Percentiles rank a stretch among this genome's conserved stretches.
Evolutionary conservation across 2,329 filamentous ascomycete species (phyloP).

Genomic region (Bipolaris cookei): DNA sequence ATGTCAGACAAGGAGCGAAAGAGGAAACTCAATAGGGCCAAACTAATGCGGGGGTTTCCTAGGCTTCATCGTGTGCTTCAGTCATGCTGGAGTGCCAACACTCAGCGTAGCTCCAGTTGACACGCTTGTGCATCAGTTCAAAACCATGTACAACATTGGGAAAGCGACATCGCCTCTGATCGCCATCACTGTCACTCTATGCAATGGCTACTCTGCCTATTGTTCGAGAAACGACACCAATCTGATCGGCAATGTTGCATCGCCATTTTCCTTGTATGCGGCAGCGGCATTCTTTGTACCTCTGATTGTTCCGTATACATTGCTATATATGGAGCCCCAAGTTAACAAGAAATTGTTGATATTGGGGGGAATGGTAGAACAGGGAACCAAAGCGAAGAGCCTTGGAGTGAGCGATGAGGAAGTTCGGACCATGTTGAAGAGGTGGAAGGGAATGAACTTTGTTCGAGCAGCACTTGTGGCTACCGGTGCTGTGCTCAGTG

Average conservation of each 20-base stretch:
- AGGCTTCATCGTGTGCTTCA: slow-evolving; percentile 12
- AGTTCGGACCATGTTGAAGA: slow-evolving; percentile 2
- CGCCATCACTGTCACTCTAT: slow-evolving; percentile 7
- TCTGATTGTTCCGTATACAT: slow-evolving; percentile 3
- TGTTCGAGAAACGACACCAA: neutral
- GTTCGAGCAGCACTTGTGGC: slow-evolving; percentile 2
- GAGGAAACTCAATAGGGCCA: neutral
- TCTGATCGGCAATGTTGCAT: neutral
- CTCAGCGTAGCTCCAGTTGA: slow-evolving; percentile 9
- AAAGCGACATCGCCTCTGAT: slow-evolving; percentile 6
- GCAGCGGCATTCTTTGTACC: slow-evolving; percentile 3
- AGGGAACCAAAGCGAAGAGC: slow-evolving; percentile 5
- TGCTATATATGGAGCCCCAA: slow-evolving; percentile 7
- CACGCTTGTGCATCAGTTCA: slow-evolving; percentile 8
- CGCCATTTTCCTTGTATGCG: slow-evolving; percentile 1
- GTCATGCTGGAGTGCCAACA: slow-evolving; percentile 11
- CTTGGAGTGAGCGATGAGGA: neutral
- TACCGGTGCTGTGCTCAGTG: neutral
- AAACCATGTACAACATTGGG: slow-evolving; percentile 11
- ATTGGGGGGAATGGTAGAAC: slow-evolving; percentile 2
- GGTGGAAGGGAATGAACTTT: slow-evolving; percentile 11
- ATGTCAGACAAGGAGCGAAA: neutral
- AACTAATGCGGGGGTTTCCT: neutral
- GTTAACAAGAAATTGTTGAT: slow-evolving; percentile 6
- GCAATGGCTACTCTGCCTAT: slow-evolving; percentile 9